These are phyloP conservation scores for Pinus taeda DNA, from an alignment of 75 land plant species.

Conservation along the genomic window DNA sequence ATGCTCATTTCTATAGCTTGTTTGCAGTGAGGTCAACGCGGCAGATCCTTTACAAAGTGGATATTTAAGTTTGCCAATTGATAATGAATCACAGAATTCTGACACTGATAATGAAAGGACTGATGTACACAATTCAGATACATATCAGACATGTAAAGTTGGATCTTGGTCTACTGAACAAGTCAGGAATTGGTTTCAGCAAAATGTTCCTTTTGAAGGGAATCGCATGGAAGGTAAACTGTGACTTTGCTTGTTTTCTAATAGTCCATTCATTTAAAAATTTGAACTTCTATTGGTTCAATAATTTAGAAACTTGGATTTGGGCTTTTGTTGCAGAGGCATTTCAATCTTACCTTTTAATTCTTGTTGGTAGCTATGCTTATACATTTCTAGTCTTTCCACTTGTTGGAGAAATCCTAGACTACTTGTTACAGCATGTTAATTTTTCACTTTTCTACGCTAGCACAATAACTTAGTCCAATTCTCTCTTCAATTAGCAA, in stretches of 20 bases:
- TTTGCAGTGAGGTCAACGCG: conserved; percentile 5
- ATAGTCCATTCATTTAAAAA: background rate
- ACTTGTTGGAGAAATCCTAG: too few species aligned
- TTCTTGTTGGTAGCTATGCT: background rate
- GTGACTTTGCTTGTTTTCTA: background rate
- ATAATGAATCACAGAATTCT: conserved; percentile 8
- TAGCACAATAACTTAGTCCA: too few species aligned
- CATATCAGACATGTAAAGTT: background rate
- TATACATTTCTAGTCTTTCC: background rate
- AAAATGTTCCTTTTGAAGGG: conserved; percentile 8
- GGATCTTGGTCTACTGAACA: background rate
- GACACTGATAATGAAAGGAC: conserved; percentile 8
- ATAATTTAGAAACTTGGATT: background rate
- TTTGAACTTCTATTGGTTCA: background rate
- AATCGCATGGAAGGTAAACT: conserved; percentile 8
- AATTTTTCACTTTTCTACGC: too few species aligned
- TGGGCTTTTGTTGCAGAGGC: background rate
- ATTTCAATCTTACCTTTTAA: background rate
- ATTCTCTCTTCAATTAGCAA: too few species aligned
- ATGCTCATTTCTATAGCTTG: background rate
- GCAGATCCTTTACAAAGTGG: conserved; percentile 6
- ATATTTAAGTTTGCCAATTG: conserved; percentile 2
- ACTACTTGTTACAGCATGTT: too few species aligned
- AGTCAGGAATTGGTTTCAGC: conserved; percentile 6
- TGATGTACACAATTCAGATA: conserved; percentile 6